Evolutionary conservation across 352 stramenopile species (phyloP), one percentile per base, ranked within the genome.

Genomic region (Phytophthora pluvialis): DNA sequence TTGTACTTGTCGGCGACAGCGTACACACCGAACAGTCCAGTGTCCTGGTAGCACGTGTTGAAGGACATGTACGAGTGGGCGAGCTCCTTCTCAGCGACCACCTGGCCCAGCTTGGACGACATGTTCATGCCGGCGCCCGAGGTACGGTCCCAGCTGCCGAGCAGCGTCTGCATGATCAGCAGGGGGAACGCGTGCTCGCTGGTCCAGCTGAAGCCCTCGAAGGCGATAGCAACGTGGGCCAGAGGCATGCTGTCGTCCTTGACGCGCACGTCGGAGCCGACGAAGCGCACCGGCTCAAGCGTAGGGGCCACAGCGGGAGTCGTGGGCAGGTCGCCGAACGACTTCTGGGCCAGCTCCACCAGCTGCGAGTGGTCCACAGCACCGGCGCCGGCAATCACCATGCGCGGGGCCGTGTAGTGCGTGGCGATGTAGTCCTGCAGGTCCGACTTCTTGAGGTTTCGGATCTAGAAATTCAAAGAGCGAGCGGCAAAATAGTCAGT

Each of bases 1-100:
- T 98, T 98, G 81, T 96, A 94, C 77, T 92, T 88, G 76, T 96
- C 88, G 25, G 77, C 95, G 58, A 99, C 94, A 51, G 95, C 90
- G 85, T 99, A 99, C 36, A 99, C 85, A 62, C 98, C 98, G 73
- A 99, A 99, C 32, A 99, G 89, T 61, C 98, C 98, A 36, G 97
- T 99, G 80, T 99, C 98, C 83, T 99, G 99, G 90, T 99, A 99
- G 85, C 95, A 99, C 60, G 97, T 99, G 89, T 99, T 99, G 87
- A 99, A 99, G 28, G 97, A 98, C 75, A 97, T 98, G 81, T 99
- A 97, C 48, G 90, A 98, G 85, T 99, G 97, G 39, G 96, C 97
- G 32, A 98, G 83, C 75, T 99, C 96, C 73, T 98, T 91, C 70
- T 97, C 83, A 11, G 97, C 97, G 7, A 99, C 86, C 64, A 97